Conservation (phyloP, 2,329 filamentous ascomycete genomes). For the Blastomyces silverae region DNA sequence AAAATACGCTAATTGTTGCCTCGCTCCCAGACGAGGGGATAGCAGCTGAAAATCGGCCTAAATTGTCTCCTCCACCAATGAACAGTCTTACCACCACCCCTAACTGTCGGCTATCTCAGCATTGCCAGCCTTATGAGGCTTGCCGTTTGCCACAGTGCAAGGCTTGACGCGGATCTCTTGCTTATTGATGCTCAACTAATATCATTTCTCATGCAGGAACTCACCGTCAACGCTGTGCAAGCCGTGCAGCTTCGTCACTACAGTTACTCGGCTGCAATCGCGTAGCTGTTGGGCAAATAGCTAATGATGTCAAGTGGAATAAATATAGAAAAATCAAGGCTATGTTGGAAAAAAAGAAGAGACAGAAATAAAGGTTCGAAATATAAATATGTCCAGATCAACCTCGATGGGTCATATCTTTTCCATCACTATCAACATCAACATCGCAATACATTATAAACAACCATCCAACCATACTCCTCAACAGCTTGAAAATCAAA, state of each 20-base stretch:
- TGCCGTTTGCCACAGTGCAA: not conserved
- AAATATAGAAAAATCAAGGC: not conserved
- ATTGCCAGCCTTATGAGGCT: not conserved
- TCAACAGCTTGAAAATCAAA: not conserved
- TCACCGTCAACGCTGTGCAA: not conserved
- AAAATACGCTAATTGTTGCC: too few relatives aligned
- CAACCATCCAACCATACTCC: not conserved
- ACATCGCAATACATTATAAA: not conserved
- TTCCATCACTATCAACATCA: not conserved
- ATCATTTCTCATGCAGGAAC: not conserved
- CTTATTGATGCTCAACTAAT: not conserved
- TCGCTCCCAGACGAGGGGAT: too few relatives aligned
- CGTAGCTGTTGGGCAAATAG: not conserved
- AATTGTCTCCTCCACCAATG: not conserved
- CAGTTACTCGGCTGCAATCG: not conserved
- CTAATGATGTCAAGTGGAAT: not conserved
- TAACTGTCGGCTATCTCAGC: not conserved
- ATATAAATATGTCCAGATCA: not conserved
- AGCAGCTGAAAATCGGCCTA: too few relatives aligned
- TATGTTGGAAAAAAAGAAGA: not conserved
- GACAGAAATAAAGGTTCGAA: not conserved
- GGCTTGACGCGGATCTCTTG: not conserved
- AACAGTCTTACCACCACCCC: not conserved
- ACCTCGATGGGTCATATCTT: not conserved
- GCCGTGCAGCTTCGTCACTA: not conserved